Conservation (phyloP, 2,329 filamentous ascomycete species). For the Helotiales sp. region DNA sequence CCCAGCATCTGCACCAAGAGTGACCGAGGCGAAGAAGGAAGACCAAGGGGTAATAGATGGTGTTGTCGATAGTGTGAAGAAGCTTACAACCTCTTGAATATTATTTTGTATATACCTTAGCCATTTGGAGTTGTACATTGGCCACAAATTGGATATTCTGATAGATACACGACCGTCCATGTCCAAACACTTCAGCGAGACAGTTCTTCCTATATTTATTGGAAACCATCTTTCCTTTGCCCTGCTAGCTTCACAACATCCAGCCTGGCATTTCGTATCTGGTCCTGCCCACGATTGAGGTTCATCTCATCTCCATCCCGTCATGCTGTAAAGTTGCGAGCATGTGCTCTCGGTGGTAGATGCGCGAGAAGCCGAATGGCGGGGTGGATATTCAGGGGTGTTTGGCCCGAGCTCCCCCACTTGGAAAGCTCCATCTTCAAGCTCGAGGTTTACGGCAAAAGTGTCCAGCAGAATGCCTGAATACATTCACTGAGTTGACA, state of each 20-base stretch:
- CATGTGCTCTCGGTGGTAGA: neutral
- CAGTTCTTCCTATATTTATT: too few species aligned
- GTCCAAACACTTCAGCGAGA: too few species aligned
- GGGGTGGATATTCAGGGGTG: conserved; percentile 6
- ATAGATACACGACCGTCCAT: too few species aligned
- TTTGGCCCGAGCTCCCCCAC: neutral
- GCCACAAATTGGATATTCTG: neutral
- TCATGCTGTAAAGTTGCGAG: neutral
- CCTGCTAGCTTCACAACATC: neutral
- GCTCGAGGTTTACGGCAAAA: neutral
- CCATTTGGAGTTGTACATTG: neutral
- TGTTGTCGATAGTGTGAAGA: conserved; percentile 26
- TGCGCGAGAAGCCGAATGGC: neutral
- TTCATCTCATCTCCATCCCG: neutral
- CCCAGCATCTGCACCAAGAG: conserved; percentile 19
- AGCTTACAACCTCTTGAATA: conserved; percentile 21
- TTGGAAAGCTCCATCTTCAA: neutral
- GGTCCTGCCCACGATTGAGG: neutral
- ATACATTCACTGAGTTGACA: neutral
- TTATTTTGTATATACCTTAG: neutral
- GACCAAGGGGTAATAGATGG: conserved; percentile 39
- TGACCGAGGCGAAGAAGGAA: conserved; percentile 17
- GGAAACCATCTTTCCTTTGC: neutral
- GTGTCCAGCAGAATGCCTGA: neutral
- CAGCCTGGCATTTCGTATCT: too few species aligned